Conservation (phyloP, 2,329 filamentous ascomycete genomes). For the Fusarium sp. region DNA sequence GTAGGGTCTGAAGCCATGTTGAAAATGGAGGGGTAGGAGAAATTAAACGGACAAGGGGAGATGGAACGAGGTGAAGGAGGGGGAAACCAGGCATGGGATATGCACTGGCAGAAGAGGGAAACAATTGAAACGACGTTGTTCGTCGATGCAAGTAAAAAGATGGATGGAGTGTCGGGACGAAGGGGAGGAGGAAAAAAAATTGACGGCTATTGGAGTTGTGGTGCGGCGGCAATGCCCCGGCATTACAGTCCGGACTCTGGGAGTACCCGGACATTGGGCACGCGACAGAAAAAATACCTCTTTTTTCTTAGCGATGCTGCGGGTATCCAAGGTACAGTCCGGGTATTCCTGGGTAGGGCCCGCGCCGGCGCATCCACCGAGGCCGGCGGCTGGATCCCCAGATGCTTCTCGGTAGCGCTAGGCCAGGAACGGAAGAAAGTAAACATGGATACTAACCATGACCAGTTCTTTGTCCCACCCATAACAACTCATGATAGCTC, state of each 20-base stretch:
- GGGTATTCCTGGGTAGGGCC: conserved; percentile 22
- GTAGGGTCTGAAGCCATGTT: conserved; percentile 51
- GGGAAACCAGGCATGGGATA: conserved; percentile 44
- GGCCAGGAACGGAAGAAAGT: conserved; percentile 46
- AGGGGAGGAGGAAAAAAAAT: conserved; percentile 47
- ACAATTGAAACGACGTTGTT: conserved; percentile 40
- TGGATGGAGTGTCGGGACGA: conserved; percentile 36
- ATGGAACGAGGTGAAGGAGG: conserved; percentile 18
- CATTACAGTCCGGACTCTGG: conserved; percentile 30
- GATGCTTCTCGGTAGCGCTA: conserved; percentile 36
- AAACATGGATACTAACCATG: conserved; percentile 40
- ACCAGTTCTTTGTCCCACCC: conserved; percentile 7
- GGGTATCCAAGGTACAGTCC: conserved; percentile 21
- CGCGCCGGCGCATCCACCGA: conserved; percentile 21
- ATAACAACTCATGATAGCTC: conserved; percentile 9
- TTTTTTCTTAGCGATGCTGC: background rate
- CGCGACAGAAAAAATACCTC: conserved; percentile 35
- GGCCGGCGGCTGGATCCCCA: conserved; percentile 26
- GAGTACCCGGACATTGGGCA: conserved; percentile 18
- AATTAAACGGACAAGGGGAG: conserved; percentile 34
- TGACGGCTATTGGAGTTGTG: conserved; percentile 40
- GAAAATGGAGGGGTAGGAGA: conserved; percentile 31
- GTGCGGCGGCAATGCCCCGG: conserved; percentile 47
- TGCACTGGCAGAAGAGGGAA: conserved; percentile 41
- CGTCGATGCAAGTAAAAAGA: conserved; percentile 28